Evolutionary conservation across 306 rosid species (phyloP).

Genomic region (Castanea sativa): DNA sequence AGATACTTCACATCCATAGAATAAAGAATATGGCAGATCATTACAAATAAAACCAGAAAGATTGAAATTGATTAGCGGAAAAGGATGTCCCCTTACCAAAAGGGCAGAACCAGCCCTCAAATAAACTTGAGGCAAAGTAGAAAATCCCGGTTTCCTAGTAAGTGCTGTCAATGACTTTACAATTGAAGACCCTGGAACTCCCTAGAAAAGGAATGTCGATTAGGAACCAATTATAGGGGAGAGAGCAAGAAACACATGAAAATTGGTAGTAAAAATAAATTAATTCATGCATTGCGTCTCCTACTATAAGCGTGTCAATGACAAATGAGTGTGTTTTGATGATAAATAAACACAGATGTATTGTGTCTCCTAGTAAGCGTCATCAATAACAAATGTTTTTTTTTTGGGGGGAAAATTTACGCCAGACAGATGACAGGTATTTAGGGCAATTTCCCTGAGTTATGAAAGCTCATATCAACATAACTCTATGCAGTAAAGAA

Average conservation of each 20-base stretch:
- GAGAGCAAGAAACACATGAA: neutral
- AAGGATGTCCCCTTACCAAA: conserved; percentile 51
- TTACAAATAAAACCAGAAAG: conserved; percentile 6
- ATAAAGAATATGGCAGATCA: conserved; percentile 5
- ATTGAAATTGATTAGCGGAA: conserved; percentile 15
- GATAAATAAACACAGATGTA: too few species aligned
- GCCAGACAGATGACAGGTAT: too few species aligned
- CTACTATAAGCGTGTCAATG: neutral
- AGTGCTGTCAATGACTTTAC: conserved; percentile 50
- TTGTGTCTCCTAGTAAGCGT: too few species aligned
- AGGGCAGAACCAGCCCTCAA: conserved; percentile 84
- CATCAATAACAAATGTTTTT: too few species aligned
- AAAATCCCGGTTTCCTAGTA: conserved; percentile 52
- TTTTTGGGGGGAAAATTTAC: too few species aligned
- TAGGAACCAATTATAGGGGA: conserved; percentile 11
- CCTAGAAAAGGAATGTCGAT: conserved; percentile 48
- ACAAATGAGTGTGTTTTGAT: too few species aligned
- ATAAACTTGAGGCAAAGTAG: conserved; percentile 57
- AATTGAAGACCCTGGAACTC: conserved; percentile 65
- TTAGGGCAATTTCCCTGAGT: too few species aligned
- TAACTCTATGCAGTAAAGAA: conserved; percentile 5
- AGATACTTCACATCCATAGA: conserved; percentile 11
- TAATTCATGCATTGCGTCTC: neutral
- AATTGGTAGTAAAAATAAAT: neutral
- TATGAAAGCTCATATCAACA: conserved; percentile 15